A percentile compares a stretch with the other conserved stretches of the same genome.
Evolutionary conservation across 2,329 filamentous ascomycete species (phyloP).

Genomic region (Mariannaea elegans): DNA sequence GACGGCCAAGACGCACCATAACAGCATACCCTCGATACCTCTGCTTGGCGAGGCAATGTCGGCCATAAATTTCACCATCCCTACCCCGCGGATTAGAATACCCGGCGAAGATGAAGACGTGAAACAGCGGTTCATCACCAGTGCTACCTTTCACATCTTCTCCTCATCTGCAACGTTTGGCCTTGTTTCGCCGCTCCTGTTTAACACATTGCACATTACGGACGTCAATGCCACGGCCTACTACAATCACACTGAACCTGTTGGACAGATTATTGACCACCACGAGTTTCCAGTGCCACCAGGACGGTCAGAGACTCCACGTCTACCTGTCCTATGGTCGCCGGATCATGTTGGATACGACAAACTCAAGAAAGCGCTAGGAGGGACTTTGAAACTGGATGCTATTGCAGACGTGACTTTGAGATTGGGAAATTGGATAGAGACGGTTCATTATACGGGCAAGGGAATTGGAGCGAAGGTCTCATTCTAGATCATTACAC

Average conservation of each 20-base stretch:
- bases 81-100: constrained; percentile 72
- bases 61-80: constrained; percentile 74
- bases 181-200: constrained; percentile 78
- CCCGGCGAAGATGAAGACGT: constrained; percentile 57
- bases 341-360: constrained; percentile 83
- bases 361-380: constrained; percentile 80
- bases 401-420: constrained; percentile 80
- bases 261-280: constrained; percentile 81
- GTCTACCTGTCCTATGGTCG: constrained; percentile 83
- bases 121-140: constrained; percentile 76
- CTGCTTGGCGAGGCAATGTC: constrained; percentile 77
- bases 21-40: constrained; percentile 78
- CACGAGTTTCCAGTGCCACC: constrained; percentile 80
- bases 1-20: constrained; percentile 74
- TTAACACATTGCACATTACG: constrained; percentile 80
- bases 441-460: constrained; percentile 76
- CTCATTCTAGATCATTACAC: constrained; percentile 33
- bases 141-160: constrained; percentile 86
- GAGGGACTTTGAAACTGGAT: constrained; percentile 81
- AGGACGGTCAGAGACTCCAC: constrained; percentile 75
- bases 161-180: constrained; percentile 88
- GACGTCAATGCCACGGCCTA: constrained; percentile 84
- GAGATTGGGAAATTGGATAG: constrained; percentile 77
- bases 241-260: constrained; percentile 80
- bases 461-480: constrained; percentile 74